Conservation (phyloP, 306 rosid genomes). For the Ziziphus jujuba region DNA sequence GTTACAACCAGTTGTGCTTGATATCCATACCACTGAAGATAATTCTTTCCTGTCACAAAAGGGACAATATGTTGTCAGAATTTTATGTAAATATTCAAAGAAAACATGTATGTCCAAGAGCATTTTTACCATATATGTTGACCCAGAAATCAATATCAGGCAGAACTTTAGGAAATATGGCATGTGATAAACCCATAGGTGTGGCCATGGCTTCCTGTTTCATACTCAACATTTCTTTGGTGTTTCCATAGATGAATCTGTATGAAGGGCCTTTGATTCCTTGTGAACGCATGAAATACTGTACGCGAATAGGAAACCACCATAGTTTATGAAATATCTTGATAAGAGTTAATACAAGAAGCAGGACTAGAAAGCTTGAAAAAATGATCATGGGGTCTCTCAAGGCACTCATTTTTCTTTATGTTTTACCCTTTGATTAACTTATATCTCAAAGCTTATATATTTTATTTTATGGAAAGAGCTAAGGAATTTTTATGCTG, state of each 20-base stretch:
- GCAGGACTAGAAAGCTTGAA: not conserved
- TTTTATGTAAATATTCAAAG: not conserved
- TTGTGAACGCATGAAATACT: conserved; percentile 13
- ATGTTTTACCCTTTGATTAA: too few species aligned
- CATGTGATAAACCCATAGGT: conserved; percentile 16
- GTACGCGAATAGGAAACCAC: conserved; percentile 25
- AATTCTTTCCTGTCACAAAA: conserved; percentile 24
- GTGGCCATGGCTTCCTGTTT: conserved; percentile 6
- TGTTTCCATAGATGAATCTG: conserved; percentile 24
- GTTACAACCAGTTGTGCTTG: conserved; percentile 23
- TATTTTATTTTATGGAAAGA: too few species aligned
- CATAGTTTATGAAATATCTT: conserved; percentile 13
- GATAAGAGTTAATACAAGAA: not conserved
- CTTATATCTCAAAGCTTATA: too few species aligned
- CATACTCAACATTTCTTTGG: conserved; percentile 20
- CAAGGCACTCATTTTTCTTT: not conserved
- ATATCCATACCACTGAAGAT: conserved; percentile 30
- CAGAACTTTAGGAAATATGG: conserved; percentile 10
- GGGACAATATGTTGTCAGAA: not conserved
- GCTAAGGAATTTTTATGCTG: too few species aligned
- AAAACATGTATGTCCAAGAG: not conserved
- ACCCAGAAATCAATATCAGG: conserved; percentile 23
- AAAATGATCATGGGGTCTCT: not conserved
- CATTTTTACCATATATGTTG: conserved; percentile 1
- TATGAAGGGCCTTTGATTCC: conserved; percentile 32